Conservation (phyloP, 2,329 filamentous ascomycete species). For the Verticillium alfalfae region DNA sequence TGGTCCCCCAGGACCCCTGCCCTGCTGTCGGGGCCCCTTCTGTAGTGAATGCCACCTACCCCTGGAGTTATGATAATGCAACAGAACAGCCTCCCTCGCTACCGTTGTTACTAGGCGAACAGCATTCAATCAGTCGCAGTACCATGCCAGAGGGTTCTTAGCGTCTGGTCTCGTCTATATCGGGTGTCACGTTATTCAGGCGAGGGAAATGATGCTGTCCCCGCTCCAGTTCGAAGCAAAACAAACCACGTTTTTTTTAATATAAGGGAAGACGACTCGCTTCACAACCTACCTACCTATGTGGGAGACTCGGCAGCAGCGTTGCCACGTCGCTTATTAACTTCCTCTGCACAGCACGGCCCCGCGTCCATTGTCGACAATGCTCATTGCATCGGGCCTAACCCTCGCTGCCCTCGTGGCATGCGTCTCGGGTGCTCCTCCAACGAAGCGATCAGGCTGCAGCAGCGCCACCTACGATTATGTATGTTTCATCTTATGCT, state of each 20-base stretch:
- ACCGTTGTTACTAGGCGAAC: background rate
- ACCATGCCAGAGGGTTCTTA: background rate
- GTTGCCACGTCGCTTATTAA: background rate
- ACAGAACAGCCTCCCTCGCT: background rate
- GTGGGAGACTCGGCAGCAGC: background rate
- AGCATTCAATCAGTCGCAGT: background rate
- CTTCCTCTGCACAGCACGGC: background rate
- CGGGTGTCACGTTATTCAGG: background rate
- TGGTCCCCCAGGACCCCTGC: background rate
- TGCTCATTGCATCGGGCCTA: slow-evolving; percentile 9
- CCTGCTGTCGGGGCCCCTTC: background rate
- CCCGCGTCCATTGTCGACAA: slow-evolving; percentile 4
- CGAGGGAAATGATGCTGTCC: background rate
- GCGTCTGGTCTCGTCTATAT: background rate
- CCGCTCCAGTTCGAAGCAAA: background rate
- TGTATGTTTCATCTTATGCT: slow-evolving; percentile 7
- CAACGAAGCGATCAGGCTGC: background rate
- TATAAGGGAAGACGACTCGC: background rate
- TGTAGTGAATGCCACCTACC: too few relatives aligned
- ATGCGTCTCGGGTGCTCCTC: slow-evolving; percentile 3
- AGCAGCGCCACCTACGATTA: slow-evolving; percentile 6
- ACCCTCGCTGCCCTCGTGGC: slow-evolving; percentile 3
- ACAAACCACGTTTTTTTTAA: too few relatives aligned
- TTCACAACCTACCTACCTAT: background rate
- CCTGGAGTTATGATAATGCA: too few relatives aligned